Evolutionary conservation across 2,329 filamentous ascomycete species (phyloP), one percentile per base, ranked within the genome.

Genomic region (Penicillium polonicum): DNA sequence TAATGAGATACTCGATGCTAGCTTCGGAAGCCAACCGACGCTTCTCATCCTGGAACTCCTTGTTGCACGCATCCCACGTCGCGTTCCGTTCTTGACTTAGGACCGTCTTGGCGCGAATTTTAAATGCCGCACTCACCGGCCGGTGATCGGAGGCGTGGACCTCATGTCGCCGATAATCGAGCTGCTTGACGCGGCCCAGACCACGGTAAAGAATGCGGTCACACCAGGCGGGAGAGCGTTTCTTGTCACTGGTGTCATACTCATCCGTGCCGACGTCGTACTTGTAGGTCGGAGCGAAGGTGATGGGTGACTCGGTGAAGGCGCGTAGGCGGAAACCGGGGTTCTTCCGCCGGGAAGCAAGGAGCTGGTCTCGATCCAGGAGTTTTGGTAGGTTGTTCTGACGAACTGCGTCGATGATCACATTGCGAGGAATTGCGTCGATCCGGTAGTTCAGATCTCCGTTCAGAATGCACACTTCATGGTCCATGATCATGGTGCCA

Each of bases 401-500:
- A 62, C 90, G 88, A 50, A 97, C 85, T 1, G 91, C 92, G 59
- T 88, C 88, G 54, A 97, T 89, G 3, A 99, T 93, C 0, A 90
- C 92, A 68, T 97, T 91, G 49, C 94, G 90, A 19, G 91, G 91
- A 85, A 97, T 97, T 25, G 92, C 92, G 73, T 99, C 94, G 69
- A 99, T 97, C 60, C 94, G 92, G 74, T 99, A 99, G 76, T 99
- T 99, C 49, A 99, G 82, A 72, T 99, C 94, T 29, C 94, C 94
- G 68, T 97, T 97, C 42, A 97, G 78, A 48, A 99, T 86, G 73
- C 93, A 97, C n/a, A 99, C 88, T 76, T 99, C 94, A 70, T 99
- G 94, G 70, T 99, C 94, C 57, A 97, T 82, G 58, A 99, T 90
- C 88, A 97, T 92, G 41, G 87, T 88, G 7, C 94, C 94, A 71